A percentile compares a stretch with the other conserved stretches of the same genome.
Conservation (phyloP, 2,329 filamentous ascomycete genomes). For the Scleromitrula shiraiana region DNA sequence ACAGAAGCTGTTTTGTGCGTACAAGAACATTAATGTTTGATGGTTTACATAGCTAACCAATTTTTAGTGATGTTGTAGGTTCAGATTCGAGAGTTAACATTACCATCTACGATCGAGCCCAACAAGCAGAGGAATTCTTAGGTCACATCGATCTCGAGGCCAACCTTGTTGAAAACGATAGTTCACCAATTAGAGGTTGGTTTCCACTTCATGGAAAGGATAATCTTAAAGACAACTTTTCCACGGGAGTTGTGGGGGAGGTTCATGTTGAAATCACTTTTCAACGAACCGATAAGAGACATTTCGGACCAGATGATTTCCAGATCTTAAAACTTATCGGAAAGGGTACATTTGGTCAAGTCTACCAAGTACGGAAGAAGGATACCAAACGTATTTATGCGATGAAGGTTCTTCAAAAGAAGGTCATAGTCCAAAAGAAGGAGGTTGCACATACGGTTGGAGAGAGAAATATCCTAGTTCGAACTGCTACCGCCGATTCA, state of each 20-base stretch:
- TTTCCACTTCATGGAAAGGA: conserved; percentile 69
- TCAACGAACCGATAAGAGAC: conserved; percentile 79
- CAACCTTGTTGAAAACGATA: conserved; percentile 54
- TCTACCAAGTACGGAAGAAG: conserved; percentile 96
- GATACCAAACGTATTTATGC: conserved; percentile 94
- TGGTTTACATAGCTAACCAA: conserved; percentile 13
- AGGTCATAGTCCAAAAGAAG: conserved; percentile 99
- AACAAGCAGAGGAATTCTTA: conserved; percentile 79
- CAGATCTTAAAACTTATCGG: conserved; percentile 93
- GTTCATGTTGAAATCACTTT: conserved; percentile 82
- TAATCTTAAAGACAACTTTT: conserved; percentile 48
- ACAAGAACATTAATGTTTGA: not conserved
- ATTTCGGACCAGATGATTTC: conserved; percentile 92
- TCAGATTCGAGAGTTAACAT: conserved; percentile 86
- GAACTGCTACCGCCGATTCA: conserved; percentile 90
- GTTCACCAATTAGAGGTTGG: conserved; percentile 74
- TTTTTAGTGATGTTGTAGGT: conserved; percentile 76
- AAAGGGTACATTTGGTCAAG: conserved; percentile 96
- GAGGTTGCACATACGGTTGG: conserved; percentile 96
- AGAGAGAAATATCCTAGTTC: conserved; percentile 92
- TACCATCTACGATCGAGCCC: conserved; percentile 80
- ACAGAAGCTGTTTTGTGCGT: conserved; percentile 92
- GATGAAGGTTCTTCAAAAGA: conserved; percentile 99
- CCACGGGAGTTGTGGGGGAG: conserved; percentile 71
- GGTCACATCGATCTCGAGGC: conserved; percentile 82